A percentile compares a stretch with the other conserved stretches of the same genome.
Evolutionary conservation across 352 stramenopile species (phyloP).

Genomic region (Plasmopara viticola): DNA sequence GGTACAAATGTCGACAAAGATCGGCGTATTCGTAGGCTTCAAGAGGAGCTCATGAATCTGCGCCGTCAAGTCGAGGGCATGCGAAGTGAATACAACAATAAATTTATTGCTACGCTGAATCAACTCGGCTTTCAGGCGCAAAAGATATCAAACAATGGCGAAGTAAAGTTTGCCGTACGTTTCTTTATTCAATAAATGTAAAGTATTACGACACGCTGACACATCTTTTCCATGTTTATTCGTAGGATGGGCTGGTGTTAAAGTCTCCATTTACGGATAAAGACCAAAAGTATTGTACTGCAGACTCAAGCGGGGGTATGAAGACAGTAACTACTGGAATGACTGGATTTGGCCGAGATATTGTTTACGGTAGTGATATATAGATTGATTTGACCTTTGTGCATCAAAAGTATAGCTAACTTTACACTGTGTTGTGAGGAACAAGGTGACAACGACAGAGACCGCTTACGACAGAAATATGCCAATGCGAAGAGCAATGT

Average conservation of each 20-base stretch:
- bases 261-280: conserved; percentile 52
- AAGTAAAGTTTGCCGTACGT: conserved; percentile 77
- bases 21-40: conserved; percentile 74
- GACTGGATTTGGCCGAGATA: conserved; percentile 7
- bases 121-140: conserved; percentile 77
- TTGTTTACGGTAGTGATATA: too few species aligned
- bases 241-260: conserved; percentile 61
- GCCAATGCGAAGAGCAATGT: conserved; percentile 79
- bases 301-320: not conserved
- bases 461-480: conserved; percentile 73
- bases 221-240: not conserved
- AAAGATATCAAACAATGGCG: conserved; percentile 63
- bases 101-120: conserved; percentile 61
- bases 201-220: too few species aligned
- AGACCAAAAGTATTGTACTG: not conserved
- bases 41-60: conserved; percentile 60
- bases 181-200: too few species aligned
- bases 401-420: not conserved
- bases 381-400: too few species aligned
- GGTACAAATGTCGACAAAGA: conserved; percentile 79
- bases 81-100: conserved; percentile 69
- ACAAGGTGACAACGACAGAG: conserved; percentile 39
- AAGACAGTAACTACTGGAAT: not conserved
- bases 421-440: not conserved
- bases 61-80: conserved; percentile 61